A percentile compares a stretch with the other conserved stretches of the same genome.
Conservation (phyloP, 73 alveolate species). For the Breviolum minutum region DNA sequence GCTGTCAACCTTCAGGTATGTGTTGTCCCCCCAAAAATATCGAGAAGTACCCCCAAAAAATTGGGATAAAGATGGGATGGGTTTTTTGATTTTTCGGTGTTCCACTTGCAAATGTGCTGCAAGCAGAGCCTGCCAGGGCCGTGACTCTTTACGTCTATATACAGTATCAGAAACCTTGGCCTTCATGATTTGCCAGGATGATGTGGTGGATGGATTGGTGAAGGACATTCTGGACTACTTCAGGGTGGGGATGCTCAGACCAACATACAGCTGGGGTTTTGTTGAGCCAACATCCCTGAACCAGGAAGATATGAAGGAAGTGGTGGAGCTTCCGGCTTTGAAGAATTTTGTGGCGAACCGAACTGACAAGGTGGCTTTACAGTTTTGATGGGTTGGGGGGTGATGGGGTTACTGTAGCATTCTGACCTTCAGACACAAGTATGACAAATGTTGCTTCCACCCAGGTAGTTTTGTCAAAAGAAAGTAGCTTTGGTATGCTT, state of each 20-base stretch:
- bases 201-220: slow-evolving; percentile 74
- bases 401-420: neutral
- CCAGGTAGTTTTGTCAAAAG: too few relatives aligned
- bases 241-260: slow-evolving; percentile 16
- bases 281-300: neutral
- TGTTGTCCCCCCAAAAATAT: too few relatives aligned
- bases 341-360: slow-evolving; percentile 24
- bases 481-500: too few relatives aligned
- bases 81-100: neutral
- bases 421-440: too few relatives aligned
- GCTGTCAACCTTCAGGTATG: too few relatives aligned
- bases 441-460: too few relatives aligned
- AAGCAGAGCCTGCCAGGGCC: neutral
- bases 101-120: neutral
- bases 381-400: neutral
- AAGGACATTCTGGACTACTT: slow-evolving; percentile 66
- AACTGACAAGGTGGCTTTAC: slow-evolving; percentile 22
- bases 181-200: neutral
- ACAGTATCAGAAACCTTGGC: too few relatives aligned
- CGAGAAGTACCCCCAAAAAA: too few relatives aligned
- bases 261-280: neutral
- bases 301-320: slow-evolving; percentile 82
- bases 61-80: too few relatives aligned
- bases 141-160: neutral
- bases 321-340: slow-evolving; percentile 63